Evolutionary conservation across 2,329 filamentous ascomycete species (phyloP).

Genomic region (Ophiosphaerella korrae): DNA sequence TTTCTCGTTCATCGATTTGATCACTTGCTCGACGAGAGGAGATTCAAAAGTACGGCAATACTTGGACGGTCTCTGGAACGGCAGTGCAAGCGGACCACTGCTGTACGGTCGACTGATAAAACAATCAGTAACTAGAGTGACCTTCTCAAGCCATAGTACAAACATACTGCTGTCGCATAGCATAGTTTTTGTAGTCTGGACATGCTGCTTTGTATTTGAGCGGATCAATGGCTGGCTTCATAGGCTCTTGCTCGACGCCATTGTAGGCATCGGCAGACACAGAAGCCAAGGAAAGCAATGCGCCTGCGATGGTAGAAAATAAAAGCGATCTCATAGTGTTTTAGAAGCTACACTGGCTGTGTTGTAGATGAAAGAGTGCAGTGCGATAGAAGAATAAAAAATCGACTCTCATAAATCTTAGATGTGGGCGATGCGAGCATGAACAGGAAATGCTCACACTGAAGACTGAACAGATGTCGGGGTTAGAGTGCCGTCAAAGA

Average conservation of each 20-base stretch:
- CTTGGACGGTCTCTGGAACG: constrained; percentile 81
- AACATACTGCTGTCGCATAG: constrained; percentile 64
- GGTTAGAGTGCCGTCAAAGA: not conserved
- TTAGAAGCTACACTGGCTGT: not conserved
- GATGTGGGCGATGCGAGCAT: too few species aligned
- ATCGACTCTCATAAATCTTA: too few species aligned
- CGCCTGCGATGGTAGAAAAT: constrained; percentile 12
- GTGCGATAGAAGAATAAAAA: not conserved
- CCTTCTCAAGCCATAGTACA: constrained; percentile 50
- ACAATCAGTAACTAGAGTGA: constrained; percentile 48
- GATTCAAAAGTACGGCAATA: constrained; percentile 91
- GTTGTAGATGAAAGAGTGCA: not conserved
- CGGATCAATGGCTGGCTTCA: constrained; percentile 36
- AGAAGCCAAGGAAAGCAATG: constrained; percentile 10
- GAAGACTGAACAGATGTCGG: not conserved
- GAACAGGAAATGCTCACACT: too few species aligned
- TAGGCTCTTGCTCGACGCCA: constrained; percentile 35
- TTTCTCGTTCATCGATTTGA: constrained; percentile 76
- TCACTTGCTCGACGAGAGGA: constrained; percentile 83
- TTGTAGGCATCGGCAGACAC: constrained; percentile 14
- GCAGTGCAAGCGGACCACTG: constrained; percentile 76
- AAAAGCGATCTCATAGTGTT: constrained; percentile 22
- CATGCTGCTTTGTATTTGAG: constrained; percentile 56
- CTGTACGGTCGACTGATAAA: constrained; percentile 72
- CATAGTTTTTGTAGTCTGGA: constrained; percentile 69